These are phyloP conservation scores for Cantharellus cinnabarinus DNA, from an alignment of 768 basidiomycete genomes.

Conservation along the genomic window DNA sequence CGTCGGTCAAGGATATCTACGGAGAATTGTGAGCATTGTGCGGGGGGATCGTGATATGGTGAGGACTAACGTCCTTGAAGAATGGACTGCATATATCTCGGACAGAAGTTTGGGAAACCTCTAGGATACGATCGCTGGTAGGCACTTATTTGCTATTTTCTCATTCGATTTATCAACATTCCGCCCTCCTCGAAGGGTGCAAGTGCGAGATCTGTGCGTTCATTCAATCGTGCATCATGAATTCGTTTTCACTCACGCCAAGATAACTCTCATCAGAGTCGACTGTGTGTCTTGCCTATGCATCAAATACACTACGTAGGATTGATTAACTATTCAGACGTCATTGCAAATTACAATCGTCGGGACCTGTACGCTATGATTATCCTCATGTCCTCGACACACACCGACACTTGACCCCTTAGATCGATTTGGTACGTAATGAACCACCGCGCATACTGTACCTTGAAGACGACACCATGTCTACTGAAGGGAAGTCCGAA, in stretches of 20 bases:
- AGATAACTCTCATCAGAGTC: too few species aligned
- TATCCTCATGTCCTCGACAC: not conserved
- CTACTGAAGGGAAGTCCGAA: conserved; percentile 63
- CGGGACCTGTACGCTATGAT: not conserved
- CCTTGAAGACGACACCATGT: not conserved
- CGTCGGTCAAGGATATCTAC: conserved; percentile 60
- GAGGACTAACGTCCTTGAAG: conserved; percentile 17
- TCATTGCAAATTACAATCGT: not conserved
- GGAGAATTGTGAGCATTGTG: conserved; percentile 55
- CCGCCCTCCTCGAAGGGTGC: conserved; percentile 26
- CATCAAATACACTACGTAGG: too few species aligned
- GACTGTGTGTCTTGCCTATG: not conserved
- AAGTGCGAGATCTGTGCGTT: conserved; percentile 55
- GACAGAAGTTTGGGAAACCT: conserved; percentile 48
- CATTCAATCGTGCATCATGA: not conserved
- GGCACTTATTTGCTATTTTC: conserved; percentile 3
- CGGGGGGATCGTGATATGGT: not conserved
- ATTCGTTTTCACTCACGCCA: not conserved
- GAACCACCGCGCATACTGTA: not conserved
- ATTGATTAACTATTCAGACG: not conserved
- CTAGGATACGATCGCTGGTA: conserved; percentile 35
- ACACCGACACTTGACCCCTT: not conserved
- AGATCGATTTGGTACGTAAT: conserved; percentile 1
- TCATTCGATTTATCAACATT: not conserved
- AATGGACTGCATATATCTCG: conserved; percentile 92